These are phyloP conservation scores for Fomitopsis pulvina DNA, from an alignment of 768 basidiomycete genomes.

Conservation along the genomic window DNA sequence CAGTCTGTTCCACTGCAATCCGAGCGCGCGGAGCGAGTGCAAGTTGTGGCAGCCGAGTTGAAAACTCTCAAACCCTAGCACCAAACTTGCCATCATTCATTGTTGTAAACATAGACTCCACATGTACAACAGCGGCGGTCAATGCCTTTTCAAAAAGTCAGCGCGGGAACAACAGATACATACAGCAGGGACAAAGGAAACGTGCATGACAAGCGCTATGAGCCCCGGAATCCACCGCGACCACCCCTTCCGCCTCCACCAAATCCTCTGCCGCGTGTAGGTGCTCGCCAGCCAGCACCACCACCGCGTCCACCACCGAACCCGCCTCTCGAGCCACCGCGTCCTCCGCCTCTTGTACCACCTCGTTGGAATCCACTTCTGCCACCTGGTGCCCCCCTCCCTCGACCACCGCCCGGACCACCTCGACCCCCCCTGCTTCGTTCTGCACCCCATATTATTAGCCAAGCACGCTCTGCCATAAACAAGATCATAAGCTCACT, in stretches of 20 bases:
- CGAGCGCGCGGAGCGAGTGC: constrained; percentile 43
- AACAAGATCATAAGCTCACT: constrained; percentile 14
- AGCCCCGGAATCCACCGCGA: constrained; percentile 44
- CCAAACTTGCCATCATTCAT: not conserved
- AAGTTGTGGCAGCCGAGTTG: constrained; percentile 40
- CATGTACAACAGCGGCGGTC: not conserved
- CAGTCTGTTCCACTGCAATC: constrained; percentile 44
- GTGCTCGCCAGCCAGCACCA: constrained; percentile 20
- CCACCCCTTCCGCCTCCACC: constrained; percentile 39
- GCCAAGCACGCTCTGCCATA: constrained; percentile 4
- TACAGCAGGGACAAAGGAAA: not conserved
- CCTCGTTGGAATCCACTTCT: constrained; percentile 18
- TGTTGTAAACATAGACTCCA: not conserved
- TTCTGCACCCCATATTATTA: constrained; percentile 37
- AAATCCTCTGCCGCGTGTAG: constrained; percentile 37
- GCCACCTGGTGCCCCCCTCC: constrained; percentile 13
- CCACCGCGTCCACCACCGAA: constrained; percentile 31
- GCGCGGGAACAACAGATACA: not conserved
- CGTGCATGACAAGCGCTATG: constrained; percentile 21
- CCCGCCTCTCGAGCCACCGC: constrained; percentile 33
- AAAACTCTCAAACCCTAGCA: constrained; percentile 39
- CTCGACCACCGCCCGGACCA: constrained; percentile 11
- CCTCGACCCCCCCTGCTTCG: constrained; percentile 25
- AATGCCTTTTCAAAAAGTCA: not conserved
- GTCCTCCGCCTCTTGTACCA: constrained; percentile 19